phyloP scores from a whole-genome alignment of 352 stramenopile species.

The Phytophthora sp. region DNA sequence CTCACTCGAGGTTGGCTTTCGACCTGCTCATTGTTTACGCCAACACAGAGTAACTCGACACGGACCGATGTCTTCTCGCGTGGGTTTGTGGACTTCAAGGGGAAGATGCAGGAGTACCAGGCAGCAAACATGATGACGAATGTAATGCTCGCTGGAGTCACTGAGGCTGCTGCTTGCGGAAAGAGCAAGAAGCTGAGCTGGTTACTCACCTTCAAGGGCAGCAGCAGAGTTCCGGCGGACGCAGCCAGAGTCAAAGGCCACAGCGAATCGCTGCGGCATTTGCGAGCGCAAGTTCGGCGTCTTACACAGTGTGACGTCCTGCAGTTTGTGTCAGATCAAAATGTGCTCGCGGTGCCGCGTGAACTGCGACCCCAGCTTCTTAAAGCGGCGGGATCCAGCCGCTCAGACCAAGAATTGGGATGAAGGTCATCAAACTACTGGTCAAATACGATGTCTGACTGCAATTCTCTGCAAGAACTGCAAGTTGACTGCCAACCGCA shows the following conservation, averaged over 20 bases:
- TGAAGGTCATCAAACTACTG: conserved; percentile 17
- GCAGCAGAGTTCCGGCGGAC: conserved; percentile 25
- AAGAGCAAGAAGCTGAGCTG: conserved; percentile 69
- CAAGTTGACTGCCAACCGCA: conserved; percentile 32
- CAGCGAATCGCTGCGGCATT: conserved; percentile 36
- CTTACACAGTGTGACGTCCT: conserved; percentile 40
- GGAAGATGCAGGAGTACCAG: conserved; percentile 40
- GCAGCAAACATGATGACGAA: conserved; percentile 28
- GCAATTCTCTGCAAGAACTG: conserved; percentile 68
- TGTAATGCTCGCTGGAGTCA: conserved; percentile 25
- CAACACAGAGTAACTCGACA: background rate
- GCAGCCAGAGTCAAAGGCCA: conserved; percentile 11
- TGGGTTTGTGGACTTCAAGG: conserved; percentile 32
- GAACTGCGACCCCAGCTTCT: conserved; percentile 35
- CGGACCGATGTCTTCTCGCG: conserved; percentile 35
- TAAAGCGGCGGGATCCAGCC: conserved; percentile 16
- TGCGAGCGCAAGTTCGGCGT: conserved; percentile 48
- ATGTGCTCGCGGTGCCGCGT: conserved; percentile 53
- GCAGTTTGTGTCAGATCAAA: conserved; percentile 39
- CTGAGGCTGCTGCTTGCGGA: conserved; percentile 51
- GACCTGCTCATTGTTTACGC: conserved; percentile 37
- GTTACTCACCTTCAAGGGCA: conserved; percentile 33
- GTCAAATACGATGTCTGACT: conserved; percentile 27
- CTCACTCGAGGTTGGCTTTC: conserved; percentile 34
- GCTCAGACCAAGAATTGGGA: conserved; percentile 19